Percentiles rank a stretch among this genome's conserved stretches.
Conservation (phyloP, 148 eudicot species). For the Rhododendron williamsianum region DNA sequence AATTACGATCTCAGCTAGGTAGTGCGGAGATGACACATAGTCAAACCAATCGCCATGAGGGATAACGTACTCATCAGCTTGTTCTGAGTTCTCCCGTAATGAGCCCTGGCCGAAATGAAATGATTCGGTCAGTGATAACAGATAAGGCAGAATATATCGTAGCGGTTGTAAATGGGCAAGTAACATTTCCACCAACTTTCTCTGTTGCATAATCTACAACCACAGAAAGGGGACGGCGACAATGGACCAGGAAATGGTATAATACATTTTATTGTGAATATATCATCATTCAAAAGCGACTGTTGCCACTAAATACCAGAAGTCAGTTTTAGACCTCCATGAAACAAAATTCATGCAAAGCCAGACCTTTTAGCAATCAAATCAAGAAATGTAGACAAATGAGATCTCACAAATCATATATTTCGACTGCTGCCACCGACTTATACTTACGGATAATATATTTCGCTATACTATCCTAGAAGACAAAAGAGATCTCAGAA, state of each 20-base stretch:
- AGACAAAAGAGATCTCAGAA: background rate
- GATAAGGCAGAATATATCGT: background rate
- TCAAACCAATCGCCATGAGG: conserved; percentile 93
- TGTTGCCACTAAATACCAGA: background rate
- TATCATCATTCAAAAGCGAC: background rate
- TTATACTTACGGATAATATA: background rate
- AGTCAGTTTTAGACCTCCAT: background rate
- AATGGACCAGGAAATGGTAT: background rate
- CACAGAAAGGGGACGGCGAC: background rate
- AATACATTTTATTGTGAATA: background rate
- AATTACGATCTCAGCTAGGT: conserved; percentile 81
- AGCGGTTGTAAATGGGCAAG: background rate
- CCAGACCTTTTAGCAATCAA: background rate
- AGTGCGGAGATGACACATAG: conserved; percentile 82
- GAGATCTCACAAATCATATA: background rate
- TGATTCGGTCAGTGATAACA: background rate
- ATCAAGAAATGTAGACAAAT: background rate
- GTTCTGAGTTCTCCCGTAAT: conserved; percentile 46
- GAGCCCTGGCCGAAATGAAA: conserved; percentile 47
- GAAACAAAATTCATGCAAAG: background rate
- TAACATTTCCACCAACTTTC: background rate
- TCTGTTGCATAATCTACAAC: background rate
- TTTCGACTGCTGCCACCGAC: background rate
- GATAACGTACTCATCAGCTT: conserved; percentile 49
- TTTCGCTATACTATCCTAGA: background rate